Percentiles rank a stretch among this genome's conserved stretches.
Conservation (phyloP, 257 asterid genomes). For the Leonotis leonurus region DNA sequence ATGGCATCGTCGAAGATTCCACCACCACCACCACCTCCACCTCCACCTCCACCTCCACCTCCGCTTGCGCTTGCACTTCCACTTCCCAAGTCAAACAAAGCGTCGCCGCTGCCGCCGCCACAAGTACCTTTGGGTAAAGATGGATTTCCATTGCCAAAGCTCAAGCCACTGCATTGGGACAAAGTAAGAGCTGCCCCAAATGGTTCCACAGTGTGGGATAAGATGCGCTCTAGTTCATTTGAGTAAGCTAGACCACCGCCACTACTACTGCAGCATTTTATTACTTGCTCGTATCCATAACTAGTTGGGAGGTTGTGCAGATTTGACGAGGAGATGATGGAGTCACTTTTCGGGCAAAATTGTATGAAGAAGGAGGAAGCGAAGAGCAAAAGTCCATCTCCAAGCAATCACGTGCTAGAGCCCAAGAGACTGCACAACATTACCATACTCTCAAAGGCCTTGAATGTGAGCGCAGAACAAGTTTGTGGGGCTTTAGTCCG, state of each 20-base stretch:
- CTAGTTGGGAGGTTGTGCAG: conserved; percentile 23
- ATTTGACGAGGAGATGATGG: conserved; percentile 94
- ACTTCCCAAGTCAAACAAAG: too few species aligned
- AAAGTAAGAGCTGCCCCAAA: conserved; percentile 87
- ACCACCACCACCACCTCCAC: conserved; percentile 16
- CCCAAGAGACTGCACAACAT: conserved; percentile 92
- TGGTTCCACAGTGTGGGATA: conserved; percentile 93
- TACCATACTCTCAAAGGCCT: conserved; percentile 81
- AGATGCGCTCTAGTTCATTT: conserved; percentile 81
- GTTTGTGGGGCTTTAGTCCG: conserved; percentile 63
- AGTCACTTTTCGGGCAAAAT: conserved; percentile 77
- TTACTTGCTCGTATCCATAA: too few species aligned
- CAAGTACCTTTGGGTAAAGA: conserved; percentile 58
- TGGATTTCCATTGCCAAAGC: conserved; percentile 69
- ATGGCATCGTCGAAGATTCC: neutral
- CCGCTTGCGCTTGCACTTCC: neutral
- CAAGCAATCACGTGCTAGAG: conserved; percentile 84
- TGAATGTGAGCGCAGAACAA: conserved; percentile 68
- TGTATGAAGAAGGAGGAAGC: conserved; percentile 50
- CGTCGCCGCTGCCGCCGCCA: conserved; percentile 61
- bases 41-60: conserved; percentile 31
- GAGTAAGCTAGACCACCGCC: conserved; percentile 43
- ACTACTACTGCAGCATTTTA: too few species aligned
- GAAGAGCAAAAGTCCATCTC: conserved; percentile 78
- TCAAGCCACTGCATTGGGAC: conserved; percentile 97